Evolutionary conservation across 2,329 filamentous ascomycete genomes (phyloP).

Genomic region (Akanthomyces dipterigenus): DNA sequence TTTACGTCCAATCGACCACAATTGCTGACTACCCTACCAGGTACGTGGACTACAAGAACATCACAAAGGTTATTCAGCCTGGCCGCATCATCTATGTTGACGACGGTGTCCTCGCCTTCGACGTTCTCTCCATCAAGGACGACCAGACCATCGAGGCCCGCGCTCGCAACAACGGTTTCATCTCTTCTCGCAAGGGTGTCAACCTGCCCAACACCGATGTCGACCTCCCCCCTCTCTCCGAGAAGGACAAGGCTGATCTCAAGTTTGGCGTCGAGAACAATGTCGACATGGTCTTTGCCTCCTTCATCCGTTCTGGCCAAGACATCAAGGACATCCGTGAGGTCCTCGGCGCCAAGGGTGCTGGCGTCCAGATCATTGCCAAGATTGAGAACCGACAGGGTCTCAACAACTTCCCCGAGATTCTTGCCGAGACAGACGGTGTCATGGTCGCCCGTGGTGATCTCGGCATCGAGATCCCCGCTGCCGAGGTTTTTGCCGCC

Average conservation of each 20-base stretch:
- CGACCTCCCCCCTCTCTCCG: conserved; percentile 91
- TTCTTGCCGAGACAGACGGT: conserved; percentile 91
- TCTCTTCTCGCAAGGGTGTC: conserved; percentile 98
- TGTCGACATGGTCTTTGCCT: conserved; percentile 98
- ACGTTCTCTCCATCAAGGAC: conserved; percentile 82
- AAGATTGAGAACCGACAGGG: conserved; percentile 99
- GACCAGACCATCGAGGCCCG: conserved; percentile 81
- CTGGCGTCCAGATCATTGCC: conserved; percentile 98
- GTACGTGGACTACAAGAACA: conserved; percentile 99
- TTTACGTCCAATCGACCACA: neutral
- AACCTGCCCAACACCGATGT: conserved; percentile 99
- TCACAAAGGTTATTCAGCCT: conserved; percentile 90
- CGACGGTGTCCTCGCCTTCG: conserved; percentile 94
- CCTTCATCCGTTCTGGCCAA: conserved; percentile 90
- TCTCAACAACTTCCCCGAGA: conserved; percentile 99
- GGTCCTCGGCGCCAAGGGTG: conserved; percentile 84
- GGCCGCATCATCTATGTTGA: conserved; percentile 97
- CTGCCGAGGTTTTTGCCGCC: conserved; percentile 95
- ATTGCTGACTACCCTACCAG: conserved; percentile 34
- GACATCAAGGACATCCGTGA: conserved; percentile 91
- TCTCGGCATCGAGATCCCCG: conserved; percentile 91
- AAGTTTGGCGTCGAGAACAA: conserved; percentile 96
- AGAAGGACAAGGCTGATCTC: conserved; percentile 96
- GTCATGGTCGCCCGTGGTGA: conserved; percentile 99
- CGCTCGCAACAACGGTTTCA: conserved; percentile 96